Percentiles rank a stretch among this genome's conserved stretches.
Evolutionary conservation across 179 eudicot genomes (phyloP).

Genomic region (Silene vulgaris): DNA sequence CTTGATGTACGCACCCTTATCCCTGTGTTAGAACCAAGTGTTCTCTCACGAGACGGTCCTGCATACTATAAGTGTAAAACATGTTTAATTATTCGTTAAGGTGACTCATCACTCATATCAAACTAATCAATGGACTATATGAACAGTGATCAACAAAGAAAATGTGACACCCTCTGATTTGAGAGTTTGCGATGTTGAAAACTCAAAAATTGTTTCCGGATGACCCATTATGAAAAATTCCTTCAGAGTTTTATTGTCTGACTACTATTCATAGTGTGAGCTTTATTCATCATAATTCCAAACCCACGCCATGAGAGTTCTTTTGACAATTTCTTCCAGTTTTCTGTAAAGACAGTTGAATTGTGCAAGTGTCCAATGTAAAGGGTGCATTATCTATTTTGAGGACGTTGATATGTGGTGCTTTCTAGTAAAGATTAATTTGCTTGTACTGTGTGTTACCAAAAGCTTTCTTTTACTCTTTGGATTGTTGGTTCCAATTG

Average conservation of each 20-base stretch:
- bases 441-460: background rate
- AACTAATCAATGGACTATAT: background rate
- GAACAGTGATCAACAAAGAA: background rate
- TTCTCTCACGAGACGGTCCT: background rate
- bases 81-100: background rate
- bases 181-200: background rate
- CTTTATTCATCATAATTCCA: background rate
- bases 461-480: background rate
- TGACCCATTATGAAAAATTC: background rate
- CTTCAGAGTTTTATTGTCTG: background rate
- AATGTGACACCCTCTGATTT: background rate
- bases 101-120: background rate
- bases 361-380: background rate
- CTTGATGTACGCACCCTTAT: background rate
- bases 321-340: background rate
- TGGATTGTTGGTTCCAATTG: background rate
- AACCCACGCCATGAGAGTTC: background rate
- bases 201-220: background rate
- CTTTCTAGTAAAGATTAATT: background rate
- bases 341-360: background rate
- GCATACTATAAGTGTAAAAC: background rate
- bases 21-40: background rate
- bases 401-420: background rate
- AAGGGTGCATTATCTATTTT: conserved; percentile 5
- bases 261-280: background rate